phyloP scores from a whole-genome alignment of 2,329 filamentous ascomycete genomes.

The Colletotrichum paranaense region DNA sequence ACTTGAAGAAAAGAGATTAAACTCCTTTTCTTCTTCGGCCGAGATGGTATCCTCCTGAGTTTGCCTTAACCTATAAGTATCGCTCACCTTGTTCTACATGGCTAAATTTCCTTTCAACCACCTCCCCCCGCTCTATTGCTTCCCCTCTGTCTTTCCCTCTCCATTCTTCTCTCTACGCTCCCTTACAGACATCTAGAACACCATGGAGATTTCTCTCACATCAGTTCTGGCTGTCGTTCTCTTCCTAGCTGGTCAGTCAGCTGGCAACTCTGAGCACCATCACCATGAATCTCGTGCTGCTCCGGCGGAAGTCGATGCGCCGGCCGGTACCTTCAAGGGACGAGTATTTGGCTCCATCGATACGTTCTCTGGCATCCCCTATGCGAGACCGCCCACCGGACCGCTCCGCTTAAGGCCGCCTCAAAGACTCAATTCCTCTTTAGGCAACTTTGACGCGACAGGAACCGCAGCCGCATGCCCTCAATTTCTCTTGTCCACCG shows the following conservation, averaged over 20 bases:
- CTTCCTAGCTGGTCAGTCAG: neutral
- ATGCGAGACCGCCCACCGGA: constrained; percentile 76
- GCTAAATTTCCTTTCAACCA: neutral
- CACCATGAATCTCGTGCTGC: neutral
- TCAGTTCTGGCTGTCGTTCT: neutral
- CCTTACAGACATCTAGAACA: neutral
- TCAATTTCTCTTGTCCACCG: constrained; percentile 73
- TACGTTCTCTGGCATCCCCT: constrained; percentile 80
- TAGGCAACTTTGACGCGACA: constrained; percentile 73
- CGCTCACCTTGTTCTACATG: neutral
- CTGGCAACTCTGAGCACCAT: neutral
- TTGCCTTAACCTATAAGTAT: neutral
- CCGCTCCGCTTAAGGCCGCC: constrained; percentile 77
- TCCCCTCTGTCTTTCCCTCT: neutral
- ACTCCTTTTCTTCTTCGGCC: neutral
- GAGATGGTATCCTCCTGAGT: neutral
- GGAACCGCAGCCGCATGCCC: constrained; percentile 73
- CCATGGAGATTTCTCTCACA: neutral
- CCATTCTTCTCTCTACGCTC: neutral
- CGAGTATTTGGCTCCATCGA: constrained; percentile 63
- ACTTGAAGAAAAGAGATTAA: neutral
- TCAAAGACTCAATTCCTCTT: constrained; percentile 63
- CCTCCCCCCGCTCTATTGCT: neutral
- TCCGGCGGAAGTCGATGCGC: constrained; percentile 64
- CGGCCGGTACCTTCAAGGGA: constrained; percentile 68